phyloP scores from a whole-genome alignment of 2,329 filamentous ascomycete species.

The Colletotrichum graminicola region DNA sequence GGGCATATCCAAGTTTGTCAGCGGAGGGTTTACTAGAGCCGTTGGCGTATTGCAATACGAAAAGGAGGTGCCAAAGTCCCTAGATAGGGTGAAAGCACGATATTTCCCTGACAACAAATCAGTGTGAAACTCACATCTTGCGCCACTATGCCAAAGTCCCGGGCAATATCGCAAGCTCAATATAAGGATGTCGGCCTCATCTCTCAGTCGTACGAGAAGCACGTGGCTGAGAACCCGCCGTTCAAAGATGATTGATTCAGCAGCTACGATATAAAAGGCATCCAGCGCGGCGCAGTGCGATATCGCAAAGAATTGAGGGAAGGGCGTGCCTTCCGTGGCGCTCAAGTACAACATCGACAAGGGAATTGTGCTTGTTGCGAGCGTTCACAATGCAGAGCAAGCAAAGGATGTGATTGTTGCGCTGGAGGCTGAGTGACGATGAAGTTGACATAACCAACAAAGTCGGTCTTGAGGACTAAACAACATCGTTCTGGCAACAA shows the following conservation, averaged over 20 bases:
- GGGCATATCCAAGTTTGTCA: too few relatives aligned
- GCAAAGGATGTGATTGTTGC: background rate
- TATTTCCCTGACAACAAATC: too few relatives aligned
- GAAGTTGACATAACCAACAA: slow-evolving; percentile 2
- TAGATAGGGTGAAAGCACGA: too few relatives aligned
- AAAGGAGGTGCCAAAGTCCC: too few relatives aligned
- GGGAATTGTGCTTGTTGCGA: background rate
- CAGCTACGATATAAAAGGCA: slow-evolving; percentile 10
- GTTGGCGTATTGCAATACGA: too few relatives aligned
- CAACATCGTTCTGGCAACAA: slow-evolving; percentile 8
- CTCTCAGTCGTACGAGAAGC: background rate
- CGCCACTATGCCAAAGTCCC: too few relatives aligned
- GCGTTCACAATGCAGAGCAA: slow-evolving; percentile 4
- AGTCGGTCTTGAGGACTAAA: background rate
- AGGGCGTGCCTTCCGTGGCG: background rate
- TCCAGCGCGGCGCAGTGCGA: background rate
- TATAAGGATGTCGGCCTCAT: background rate
- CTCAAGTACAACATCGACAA: background rate
- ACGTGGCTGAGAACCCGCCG: background rate
- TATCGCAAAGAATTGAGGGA: background rate
- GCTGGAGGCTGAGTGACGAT: slow-evolving; percentile 3
- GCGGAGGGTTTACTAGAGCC: too few relatives aligned
- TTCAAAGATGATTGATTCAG: slow-evolving; percentile 1
- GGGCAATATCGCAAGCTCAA: too few relatives aligned
- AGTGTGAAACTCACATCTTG: too few relatives aligned